Evolutionary conservation across 23 red algal species (phyloP).

Genomic region (Gracilaria vermiculophylla): DNA sequence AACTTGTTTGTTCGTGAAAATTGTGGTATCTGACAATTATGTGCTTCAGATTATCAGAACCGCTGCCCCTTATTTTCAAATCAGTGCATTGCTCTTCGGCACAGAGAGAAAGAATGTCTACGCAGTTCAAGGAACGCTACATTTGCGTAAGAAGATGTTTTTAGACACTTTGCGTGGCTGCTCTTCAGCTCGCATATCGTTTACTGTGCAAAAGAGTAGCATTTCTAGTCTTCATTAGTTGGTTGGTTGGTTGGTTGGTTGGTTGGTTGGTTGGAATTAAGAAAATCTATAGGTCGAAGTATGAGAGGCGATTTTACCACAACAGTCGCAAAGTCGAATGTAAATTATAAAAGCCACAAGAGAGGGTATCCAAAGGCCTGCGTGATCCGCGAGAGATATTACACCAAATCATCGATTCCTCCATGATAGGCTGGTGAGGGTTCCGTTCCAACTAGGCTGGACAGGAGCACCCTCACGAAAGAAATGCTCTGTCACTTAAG

Average conservation of each 20-base stretch:
- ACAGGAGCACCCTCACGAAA: neutral
- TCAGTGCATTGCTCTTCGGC: too few relatives aligned
- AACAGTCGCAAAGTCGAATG: neutral
- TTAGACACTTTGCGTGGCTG: neutral
- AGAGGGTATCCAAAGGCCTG: neutral
- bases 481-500: neutral
- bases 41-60: too few relatives aligned
- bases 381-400: neutral
- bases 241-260: neutral
- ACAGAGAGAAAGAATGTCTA: too few relatives aligned
- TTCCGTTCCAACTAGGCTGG: neutral
- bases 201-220: constrained; percentile 20
- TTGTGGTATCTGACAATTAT: too few relatives aligned
- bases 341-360: neutral
- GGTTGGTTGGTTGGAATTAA: neutral
- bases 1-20: too few relatives aligned
- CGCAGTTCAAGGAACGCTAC: too few relatives aligned
- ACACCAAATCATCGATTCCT: neutral
- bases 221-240: neutral
- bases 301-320: neutral
- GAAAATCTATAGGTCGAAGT: neutral
- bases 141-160: constrained; percentile 1
- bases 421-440: neutral
- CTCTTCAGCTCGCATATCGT: neutral
- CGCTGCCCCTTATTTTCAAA: too few relatives aligned